These are phyloP conservation scores for Neospora caninum DNA, from an alignment of 169 alveolate species.

Conservation along the genomic window DNA sequence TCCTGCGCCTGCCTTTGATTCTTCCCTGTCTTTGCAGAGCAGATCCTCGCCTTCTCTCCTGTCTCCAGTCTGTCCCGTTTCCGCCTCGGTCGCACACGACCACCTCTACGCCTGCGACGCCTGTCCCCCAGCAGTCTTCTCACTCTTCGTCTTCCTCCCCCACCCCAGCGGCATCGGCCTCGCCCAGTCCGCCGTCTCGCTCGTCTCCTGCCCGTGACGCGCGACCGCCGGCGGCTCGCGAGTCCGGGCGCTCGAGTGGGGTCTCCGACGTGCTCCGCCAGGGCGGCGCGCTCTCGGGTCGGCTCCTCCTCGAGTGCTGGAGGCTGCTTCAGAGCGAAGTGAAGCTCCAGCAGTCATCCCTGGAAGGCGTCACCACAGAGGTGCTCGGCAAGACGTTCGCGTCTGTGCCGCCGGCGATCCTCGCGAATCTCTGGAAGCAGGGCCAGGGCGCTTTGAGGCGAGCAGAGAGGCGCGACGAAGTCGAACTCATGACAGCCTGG, in stretches of 20 bases:
- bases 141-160: background rate
- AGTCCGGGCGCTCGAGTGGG: background rate
- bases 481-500: conserved; percentile 6
- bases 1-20: background rate
- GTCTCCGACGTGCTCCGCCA: background rate
- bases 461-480: conserved; percentile 8
- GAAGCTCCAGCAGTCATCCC: conserved; percentile 61
- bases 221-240: background rate
- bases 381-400: conserved; percentile 47
- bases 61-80: background rate
- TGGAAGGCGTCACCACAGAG: conserved; percentile 58
- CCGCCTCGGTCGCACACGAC: background rate
- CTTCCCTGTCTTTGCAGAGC: background rate
- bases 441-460: conserved; percentile 43
- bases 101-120: background rate
- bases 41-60: background rate
- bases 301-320: conserved; percentile 65
- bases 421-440: conserved; percentile 62
- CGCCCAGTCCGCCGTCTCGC: background rate
- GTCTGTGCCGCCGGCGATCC: conserved; percentile 44
- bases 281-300: conserved; percentile 49
- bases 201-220: background rate
- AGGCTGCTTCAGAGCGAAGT: conserved; percentile 62
- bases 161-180: background rate
- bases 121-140: background rate